phyloP scores from a whole-genome alignment of 2,329 filamentous ascomycete genomes.

The Aureobasidium sp. region DNA sequence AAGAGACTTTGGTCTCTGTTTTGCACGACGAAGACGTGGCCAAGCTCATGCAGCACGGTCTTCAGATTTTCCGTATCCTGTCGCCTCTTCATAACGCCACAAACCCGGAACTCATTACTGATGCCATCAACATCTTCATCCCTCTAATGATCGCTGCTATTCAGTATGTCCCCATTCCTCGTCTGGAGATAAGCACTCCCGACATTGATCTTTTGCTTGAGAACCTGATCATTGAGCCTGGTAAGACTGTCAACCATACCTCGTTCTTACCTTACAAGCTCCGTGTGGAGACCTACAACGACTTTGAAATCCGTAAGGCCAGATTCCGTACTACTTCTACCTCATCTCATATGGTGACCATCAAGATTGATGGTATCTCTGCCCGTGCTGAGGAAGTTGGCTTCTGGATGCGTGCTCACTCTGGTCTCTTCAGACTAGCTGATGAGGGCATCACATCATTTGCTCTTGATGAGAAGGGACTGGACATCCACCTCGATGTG shows the following conservation, averaged over 20 bases:
- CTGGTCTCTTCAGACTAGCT: conserved; percentile 63
- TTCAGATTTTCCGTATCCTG: conserved; percentile 62
- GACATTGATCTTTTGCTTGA: conserved; percentile 80
- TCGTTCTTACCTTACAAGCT: conserved; percentile 85
- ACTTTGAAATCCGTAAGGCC: conserved; percentile 76
- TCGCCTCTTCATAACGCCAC: conserved; percentile 57
- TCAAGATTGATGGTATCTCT: conserved; percentile 76
- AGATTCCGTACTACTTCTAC: conserved; percentile 61
- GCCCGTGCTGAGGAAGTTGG: conserved; percentile 80
- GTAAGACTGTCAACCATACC: conserved; percentile 71
- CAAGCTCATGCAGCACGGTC: conserved; percentile 58
- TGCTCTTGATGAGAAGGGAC: conserved; percentile 74
- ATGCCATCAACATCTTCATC: conserved; percentile 72
- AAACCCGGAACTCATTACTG: conserved; percentile 66
- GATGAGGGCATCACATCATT: conserved; percentile 85
- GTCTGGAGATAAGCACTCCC: conserved; percentile 78
- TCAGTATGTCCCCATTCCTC: conserved; percentile 83
- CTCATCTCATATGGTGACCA: conserved; percentile 60
- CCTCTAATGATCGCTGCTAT: conserved; percentile 69
- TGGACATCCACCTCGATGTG: conserved; percentile 78
- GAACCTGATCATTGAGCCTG: conserved; percentile 84
- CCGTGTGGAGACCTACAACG: conserved; percentile 75
- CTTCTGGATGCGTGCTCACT: conserved; percentile 78
- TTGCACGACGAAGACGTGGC: conserved; percentile 65
- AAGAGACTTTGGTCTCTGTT: conserved; percentile 61